Evolutionary conservation across 2,329 filamentous ascomycete genomes (phyloP).

Genomic region (Torrubiella hemipterigena): DNA sequence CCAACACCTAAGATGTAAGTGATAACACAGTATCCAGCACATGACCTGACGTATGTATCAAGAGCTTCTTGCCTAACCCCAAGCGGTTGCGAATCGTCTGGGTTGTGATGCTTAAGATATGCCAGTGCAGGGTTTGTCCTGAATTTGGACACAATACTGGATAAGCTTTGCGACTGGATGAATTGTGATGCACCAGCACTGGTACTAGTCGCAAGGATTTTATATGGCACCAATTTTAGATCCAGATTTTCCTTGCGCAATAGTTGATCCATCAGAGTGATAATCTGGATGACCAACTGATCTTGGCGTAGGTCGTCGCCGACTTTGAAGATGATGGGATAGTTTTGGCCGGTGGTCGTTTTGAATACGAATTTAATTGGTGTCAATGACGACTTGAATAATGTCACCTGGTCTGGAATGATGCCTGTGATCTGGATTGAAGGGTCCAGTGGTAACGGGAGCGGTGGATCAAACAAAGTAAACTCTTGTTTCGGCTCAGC

Average conservation of each 20-base stretch:
- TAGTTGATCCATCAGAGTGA: constrained; percentile 93
- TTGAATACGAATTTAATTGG: constrained; percentile 88
- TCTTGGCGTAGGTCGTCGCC: constrained; percentile 95
- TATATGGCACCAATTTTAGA: constrained; percentile 88
- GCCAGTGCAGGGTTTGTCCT: constrained; percentile 61
- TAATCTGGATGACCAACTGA: constrained; percentile 92
- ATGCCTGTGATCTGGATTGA: constrained; percentile 68
- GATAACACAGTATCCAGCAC: constrained; percentile 95
- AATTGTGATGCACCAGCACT: constrained; percentile 89
- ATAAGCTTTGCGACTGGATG: constrained; percentile 73
- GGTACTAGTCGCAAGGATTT: constrained; percentile 85
- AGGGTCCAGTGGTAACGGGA: constrained; percentile 83
- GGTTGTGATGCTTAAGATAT: constrained; percentile 82
- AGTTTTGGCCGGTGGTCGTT: constrained; percentile 63
- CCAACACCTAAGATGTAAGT: constrained; percentile 96
- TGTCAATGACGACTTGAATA: constrained; percentile 91
- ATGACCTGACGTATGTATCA: constrained; percentile 91
- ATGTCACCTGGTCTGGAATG: constrained; percentile 70
- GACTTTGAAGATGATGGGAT: constrained; percentile 93
- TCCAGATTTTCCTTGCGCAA: constrained; percentile 94
- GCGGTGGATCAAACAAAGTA: constrained; percentile 66
- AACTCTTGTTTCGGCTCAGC: constrained; percentile 87
- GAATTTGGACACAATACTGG: constrained; percentile 73
- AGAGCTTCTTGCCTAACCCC: constrained; percentile 86
- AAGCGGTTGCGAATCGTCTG: constrained; percentile 67